Percentiles rank a stretch among this genome's conserved stretches.
These are phyloP conservation scores for Psophocarpus tetragonolobus DNA, from an alignment of 306 rosid genomes.

Conservation along the genomic window DNA sequence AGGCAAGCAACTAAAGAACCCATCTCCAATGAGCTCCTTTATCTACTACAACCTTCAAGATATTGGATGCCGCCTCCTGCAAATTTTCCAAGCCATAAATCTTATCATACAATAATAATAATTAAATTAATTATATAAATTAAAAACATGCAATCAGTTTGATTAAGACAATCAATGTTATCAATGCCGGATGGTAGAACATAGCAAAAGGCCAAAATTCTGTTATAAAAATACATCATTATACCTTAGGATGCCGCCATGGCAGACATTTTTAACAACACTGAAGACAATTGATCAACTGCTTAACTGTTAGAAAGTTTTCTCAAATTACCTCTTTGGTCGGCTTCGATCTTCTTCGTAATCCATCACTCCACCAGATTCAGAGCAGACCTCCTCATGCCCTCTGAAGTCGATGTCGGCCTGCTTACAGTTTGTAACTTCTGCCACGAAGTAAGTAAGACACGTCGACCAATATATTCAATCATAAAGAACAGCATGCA, in stretches of 20 bases:
- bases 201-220: too few species aligned
- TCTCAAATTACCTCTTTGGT: conserved; percentile 77
- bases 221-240: too few species aligned
- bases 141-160: too few species aligned
- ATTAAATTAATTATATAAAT: neutral
- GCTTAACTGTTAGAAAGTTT: neutral
- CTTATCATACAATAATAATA: neutral
- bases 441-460: conserved; percentile 99
- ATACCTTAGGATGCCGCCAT: too few species aligned
- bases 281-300: neutral
- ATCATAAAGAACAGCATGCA: conserved; percentile 28
- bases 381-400: conserved; percentile 97
- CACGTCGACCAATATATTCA: conserved; percentile 87
- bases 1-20: conserved; percentile 55
- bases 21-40: conserved; percentile 40
- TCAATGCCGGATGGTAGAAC: too few species aligned
- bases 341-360: conserved; percentile 96
- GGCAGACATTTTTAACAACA: too few species aligned
- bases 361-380: conserved; percentile 99
- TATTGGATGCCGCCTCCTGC: conserved; percentile 93
- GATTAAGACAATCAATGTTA: too few species aligned
- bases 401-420: conserved; percentile 95
- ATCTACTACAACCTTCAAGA: conserved; percentile 55
- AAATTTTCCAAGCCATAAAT: conserved; percentile 28
- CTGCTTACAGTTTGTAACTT: conserved; percentile 99